Evolutionary conservation across 2,329 filamentous ascomycete species (phyloP).

Genomic region (Dothideomycetidae sp.): DNA sequence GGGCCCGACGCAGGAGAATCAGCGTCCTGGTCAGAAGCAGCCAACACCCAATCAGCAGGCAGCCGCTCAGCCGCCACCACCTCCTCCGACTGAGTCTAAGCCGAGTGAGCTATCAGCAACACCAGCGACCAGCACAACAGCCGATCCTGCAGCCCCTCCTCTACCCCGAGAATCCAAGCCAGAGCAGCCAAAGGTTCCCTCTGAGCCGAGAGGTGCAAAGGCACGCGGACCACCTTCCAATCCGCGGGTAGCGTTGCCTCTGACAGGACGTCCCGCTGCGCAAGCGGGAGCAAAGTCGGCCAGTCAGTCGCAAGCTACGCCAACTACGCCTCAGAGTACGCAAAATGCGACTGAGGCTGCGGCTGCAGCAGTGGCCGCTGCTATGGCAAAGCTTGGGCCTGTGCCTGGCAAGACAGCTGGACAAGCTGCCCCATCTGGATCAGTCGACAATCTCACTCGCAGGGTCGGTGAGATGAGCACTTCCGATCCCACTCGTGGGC

Average conservation of each 20-base stretch:
- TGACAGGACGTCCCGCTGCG: slow-evolving; percentile 25
- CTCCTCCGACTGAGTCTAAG: slow-evolving; percentile 15
- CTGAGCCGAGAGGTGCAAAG: slow-evolving; percentile 28
- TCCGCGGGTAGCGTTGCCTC: slow-evolving; percentile 46
- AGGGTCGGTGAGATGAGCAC: slow-evolving; percentile 67
- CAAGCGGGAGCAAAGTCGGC: slow-evolving; percentile 11
- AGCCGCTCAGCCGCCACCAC: slow-evolving; percentile 14
- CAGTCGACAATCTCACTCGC: slow-evolving; percentile 57
- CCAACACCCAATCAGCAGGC: slow-evolving; percentile 14
- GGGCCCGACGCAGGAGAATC: slow-evolving; percentile 32
- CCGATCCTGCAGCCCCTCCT: slow-evolving; percentile 42
- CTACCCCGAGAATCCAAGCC: slow-evolving; percentile 54
- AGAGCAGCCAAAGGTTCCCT: slow-evolving; percentile 30
- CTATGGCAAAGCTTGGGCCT: slow-evolving; percentile 57
- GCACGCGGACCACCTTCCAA: slow-evolving; percentile 29
- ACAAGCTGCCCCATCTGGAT: slow-evolving; percentile 23
- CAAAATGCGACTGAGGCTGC: slow-evolving; percentile 60
- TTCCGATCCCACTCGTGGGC: slow-evolving; percentile 33
- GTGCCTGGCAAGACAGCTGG: slow-evolving; percentile 12
- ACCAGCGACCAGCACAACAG: slow-evolving; percentile 27
- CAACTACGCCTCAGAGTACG: slow-evolving; percentile 23
- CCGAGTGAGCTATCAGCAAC: slow-evolving; percentile 25
- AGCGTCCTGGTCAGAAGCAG: slow-evolving; percentile 24
- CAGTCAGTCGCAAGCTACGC: slow-evolving; percentile 12
- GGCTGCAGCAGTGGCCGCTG: slow-evolving; percentile 62